Evolutionary conservation across 108 stramenopile genomes (phyloP).

Genomic region (Skeletonema grethae): DNA sequence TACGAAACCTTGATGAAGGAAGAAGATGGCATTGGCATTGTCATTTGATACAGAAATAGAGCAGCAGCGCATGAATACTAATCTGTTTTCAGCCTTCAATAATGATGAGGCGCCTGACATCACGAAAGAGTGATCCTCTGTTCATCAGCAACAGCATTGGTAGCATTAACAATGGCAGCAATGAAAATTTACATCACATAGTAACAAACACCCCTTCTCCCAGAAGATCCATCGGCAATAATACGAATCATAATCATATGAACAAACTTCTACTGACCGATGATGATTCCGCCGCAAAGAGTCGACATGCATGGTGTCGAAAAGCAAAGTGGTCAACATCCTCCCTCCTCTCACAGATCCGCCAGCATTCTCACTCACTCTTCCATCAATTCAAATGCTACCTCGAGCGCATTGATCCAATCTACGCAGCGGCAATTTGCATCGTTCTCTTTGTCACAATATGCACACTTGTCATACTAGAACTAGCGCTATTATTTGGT

Average conservation of each 20-base stretch:
- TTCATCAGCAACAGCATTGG: background rate
- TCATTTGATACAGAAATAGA: too few species aligned
- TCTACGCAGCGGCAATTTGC: background rate
- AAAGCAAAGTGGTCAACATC: too few species aligned
- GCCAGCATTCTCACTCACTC: background rate
- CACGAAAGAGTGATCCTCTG: background rate
- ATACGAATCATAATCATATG: background rate
- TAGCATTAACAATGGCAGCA: background rate
- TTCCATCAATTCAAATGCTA: background rate
- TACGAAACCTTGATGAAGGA: too few species aligned
- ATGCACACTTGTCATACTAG: background rate
- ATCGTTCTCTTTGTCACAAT: background rate
- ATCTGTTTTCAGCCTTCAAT: too few species aligned
- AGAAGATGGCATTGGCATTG: too few species aligned
- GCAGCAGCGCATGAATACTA: too few species aligned
- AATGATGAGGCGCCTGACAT: background rate
- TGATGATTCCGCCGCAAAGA: background rate
- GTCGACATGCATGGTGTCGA: background rate
- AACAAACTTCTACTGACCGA: background rate
- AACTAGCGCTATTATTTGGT: conserved; percentile 3
- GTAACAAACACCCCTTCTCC: background rate
- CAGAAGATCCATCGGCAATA: background rate
- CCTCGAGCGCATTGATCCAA: background rate
- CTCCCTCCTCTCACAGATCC: background rate
- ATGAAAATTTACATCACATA: background rate